A percentile compares a stretch with the other conserved stretches of the same genome.
phyloP scores from a whole-genome alignment of 768 basidiomycete species.

The Mycena rebaudengoi region DNA sequence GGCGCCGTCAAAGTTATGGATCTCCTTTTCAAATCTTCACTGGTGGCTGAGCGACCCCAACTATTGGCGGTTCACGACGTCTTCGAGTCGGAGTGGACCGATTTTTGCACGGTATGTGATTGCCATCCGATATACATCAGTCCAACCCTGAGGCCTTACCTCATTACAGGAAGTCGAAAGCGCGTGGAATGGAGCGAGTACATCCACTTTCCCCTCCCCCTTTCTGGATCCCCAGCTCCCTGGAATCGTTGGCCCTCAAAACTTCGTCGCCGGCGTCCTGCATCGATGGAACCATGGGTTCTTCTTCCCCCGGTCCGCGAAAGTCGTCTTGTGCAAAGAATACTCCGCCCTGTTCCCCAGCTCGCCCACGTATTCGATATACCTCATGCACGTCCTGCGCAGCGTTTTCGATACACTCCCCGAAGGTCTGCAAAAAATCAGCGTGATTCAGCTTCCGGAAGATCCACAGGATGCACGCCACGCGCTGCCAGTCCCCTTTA shows the following conservation, averaged over 20 bases:
- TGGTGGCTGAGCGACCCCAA: too few species aligned
- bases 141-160: too few species aligned
- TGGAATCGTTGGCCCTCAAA: not conserved
- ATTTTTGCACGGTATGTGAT: too few species aligned
- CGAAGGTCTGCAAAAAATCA: too few species aligned
- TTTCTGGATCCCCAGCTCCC: not conserved
- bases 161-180: not conserved
- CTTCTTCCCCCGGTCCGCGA: conserved; percentile 1
- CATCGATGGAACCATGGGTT: conserved; percentile 15
- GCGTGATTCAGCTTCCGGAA: too few species aligned
- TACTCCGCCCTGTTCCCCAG: not conserved
- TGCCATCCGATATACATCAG: too few species aligned
- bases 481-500: too few species aligned
- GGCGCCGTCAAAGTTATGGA: conserved; percentile 6
- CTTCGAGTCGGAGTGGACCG: too few species aligned
- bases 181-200: not conserved
- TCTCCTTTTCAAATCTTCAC: not conserved
- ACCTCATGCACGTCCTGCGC: not conserved
- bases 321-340: conserved; percentile 8
- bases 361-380: not conserved
- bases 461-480: too few species aligned
- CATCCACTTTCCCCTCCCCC: not conserved
- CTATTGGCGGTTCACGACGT: too few species aligned
- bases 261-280: conserved; percentile 4
- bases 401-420: too few species aligned